Conservation (phyloP, 2,329 filamentous ascomycete genomes). For the Hymenoscyphus repandus region DNA sequence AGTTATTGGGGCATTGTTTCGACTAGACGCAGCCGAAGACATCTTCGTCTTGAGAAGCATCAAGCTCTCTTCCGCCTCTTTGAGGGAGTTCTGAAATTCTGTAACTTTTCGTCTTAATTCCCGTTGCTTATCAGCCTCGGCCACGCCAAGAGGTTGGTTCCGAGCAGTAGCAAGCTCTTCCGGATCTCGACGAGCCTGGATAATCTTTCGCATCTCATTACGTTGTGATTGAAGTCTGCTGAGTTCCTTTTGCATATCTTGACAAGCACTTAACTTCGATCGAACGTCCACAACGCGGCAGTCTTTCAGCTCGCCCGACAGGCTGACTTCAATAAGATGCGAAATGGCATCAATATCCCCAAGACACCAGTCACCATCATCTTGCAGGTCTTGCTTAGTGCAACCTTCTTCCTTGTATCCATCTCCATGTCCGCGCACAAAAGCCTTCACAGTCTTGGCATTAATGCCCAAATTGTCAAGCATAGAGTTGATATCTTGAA, state of each 20-base stretch:
- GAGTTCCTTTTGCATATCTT: constrained; percentile 64
- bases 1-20: constrained; percentile 56
- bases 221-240: constrained; percentile 68
- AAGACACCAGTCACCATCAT: constrained; percentile 65
- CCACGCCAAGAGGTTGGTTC: constrained; percentile 72
- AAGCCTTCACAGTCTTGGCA: constrained; percentile 52
- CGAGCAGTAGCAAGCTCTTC: constrained; percentile 59
- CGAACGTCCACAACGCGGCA: constrained; percentile 64
- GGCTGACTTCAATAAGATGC: constrained; percentile 55
- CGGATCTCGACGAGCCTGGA: constrained; percentile 64
- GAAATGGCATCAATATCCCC: constrained; percentile 69
- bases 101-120: constrained; percentile 75
- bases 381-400: constrained; percentile 63
- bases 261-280: constrained; percentile 62
- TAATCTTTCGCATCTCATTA: constrained; percentile 71
- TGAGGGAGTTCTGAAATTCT: constrained; percentile 66
- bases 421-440: constrained; percentile 62
- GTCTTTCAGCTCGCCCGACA: constrained; percentile 60
- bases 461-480: constrained; percentile 89
- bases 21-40: constrained; percentile 44
- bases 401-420: constrained; percentile 48
- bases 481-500: constrained; percentile 87
- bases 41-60: constrained; percentile 69
- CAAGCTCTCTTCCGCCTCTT: constrained; percentile 74
- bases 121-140: constrained; percentile 78